Evolutionary conservation across 2,329 filamentous ascomycete genomes (phyloP).

Genomic region (Cordyceps javanica): DNA sequence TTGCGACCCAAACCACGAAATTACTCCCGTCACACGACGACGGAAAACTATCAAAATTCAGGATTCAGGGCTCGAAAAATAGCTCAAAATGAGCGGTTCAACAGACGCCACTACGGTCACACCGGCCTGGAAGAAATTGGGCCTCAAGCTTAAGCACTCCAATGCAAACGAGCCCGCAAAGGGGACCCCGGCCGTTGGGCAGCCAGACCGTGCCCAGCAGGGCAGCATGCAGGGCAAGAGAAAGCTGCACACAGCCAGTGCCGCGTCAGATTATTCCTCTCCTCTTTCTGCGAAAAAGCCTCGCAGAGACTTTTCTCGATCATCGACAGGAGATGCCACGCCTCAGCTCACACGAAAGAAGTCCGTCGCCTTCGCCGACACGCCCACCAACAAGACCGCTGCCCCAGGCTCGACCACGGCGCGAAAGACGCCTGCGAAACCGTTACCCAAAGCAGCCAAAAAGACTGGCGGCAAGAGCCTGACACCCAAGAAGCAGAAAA

Average conservation of each 20-base stretch:
- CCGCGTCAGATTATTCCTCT: slow-evolving; percentile 11
- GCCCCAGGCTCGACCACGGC: slow-evolving; percentile 19
- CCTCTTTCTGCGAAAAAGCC: slow-evolving; percentile 11
- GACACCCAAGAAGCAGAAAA: slow-evolving; percentile 29
- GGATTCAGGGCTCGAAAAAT: background rate
- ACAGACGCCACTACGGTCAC: background rate
- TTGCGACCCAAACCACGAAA: background rate
- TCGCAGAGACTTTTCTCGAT: slow-evolving; percentile 8
- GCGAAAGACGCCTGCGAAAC: slow-evolving; percentile 27
- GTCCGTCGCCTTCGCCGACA: slow-evolving; percentile 42
- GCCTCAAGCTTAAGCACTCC: slow-evolving; percentile 51
- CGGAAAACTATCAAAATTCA: background rate
- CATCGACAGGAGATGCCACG: slow-evolving; percentile 13
- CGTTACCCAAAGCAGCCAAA: slow-evolving; percentile 28
- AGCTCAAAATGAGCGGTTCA: slow-evolving; percentile 11
- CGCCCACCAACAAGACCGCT: slow-evolving; percentile 18
- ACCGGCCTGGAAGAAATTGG: slow-evolving; percentile 57
- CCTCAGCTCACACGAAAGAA: slow-evolving; percentile 33
- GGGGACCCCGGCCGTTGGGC: slow-evolving; percentile 12
- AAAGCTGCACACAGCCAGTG: slow-evolving; percentile 9
- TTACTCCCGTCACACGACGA: background rate
- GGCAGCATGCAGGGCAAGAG: slow-evolving; percentile 13
- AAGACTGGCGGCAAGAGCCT: background rate
- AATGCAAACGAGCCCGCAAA: slow-evolving; percentile 7
- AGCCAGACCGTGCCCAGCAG: slow-evolving; percentile 14